These are phyloP conservation scores for Bullera alba DNA, from an alignment of 768 basidiomycete species.

Conservation along the genomic window DNA sequence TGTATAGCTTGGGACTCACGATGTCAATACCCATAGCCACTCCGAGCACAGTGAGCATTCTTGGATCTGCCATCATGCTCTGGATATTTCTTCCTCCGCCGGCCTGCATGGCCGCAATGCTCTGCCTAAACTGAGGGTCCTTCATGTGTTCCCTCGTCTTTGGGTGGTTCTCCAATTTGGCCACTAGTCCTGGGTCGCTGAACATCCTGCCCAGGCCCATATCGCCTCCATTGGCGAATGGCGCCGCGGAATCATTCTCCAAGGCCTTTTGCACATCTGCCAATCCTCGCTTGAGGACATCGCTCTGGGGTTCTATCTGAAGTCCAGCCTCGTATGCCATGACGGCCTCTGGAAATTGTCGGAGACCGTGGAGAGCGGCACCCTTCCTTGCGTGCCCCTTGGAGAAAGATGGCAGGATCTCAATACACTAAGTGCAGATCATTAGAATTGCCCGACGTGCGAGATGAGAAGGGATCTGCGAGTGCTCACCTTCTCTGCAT, in stretches of 20 bases:
- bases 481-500: slow-evolving; percentile 80
- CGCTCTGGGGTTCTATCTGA: slow-evolving; percentile 66
- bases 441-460: not conserved
- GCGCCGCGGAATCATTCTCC: slow-evolving; percentile 50
- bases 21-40: slow-evolving; percentile 90
- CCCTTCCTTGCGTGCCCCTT: slow-evolving; percentile 91
- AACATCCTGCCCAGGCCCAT: slow-evolving; percentile 69
- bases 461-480: not conserved
- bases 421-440: slow-evolving; percentile 57
- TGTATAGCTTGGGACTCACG: slow-evolving; percentile 54
- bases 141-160: slow-evolving; percentile 74
- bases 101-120: slow-evolving; percentile 47
- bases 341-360: slow-evolving; percentile 74
- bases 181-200: slow-evolving; percentile 71
- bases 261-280: slow-evolving; percentile 82
- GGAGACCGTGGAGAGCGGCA: slow-evolving; percentile 79
- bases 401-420: slow-evolving; percentile 70
- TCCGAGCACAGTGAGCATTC: slow-evolving; percentile 80
- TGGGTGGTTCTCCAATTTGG: slow-evolving; percentile 78
- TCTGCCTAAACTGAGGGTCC: slow-evolving; percentile 73
- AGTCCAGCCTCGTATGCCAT: slow-evolving; percentile 74
- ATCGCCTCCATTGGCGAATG: slow-evolving; percentile 49
- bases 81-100: slow-evolving; percentile 29
- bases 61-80: slow-evolving; percentile 66
- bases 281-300: slow-evolving; percentile 75